A percentile compares a stretch with the other conserved stretches of the same genome.
These are phyloP conservation scores for Kluyveromyces marxianus DNA, from an alignment of 1,139 yeast genomes.

Conservation along the genomic window DNA sequence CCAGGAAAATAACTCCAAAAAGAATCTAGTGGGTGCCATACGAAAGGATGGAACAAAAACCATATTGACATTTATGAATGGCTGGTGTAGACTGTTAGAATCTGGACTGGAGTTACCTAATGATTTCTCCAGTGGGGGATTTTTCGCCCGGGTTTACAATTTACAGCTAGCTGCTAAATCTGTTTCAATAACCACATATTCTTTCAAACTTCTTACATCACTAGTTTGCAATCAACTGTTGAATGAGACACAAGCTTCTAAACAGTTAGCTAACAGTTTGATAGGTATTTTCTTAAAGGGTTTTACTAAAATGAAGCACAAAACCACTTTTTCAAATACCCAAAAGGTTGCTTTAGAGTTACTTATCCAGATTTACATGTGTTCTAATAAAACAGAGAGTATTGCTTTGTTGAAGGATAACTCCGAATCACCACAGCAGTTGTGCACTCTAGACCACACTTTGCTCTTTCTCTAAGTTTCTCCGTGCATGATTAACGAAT, in stretches of 20 bases:
- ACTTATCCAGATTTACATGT: slow-evolving; percentile 7
- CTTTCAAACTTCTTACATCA: slow-evolving; percentile 17
- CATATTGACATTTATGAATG: slow-evolving; percentile 25
- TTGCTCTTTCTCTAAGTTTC: neutral
- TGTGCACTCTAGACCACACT: neutral
- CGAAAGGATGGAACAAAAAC: slow-evolving; percentile 14
- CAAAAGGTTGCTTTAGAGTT: slow-evolving; percentile 14
- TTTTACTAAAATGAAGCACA: neutral
- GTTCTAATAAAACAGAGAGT: neutral
- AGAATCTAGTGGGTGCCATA: slow-evolving; percentile 9
- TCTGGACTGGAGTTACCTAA: slow-evolving; percentile 30
- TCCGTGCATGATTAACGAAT: neutral
- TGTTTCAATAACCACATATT: slow-evolving; percentile 10
- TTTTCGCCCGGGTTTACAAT: slow-evolving; percentile 50
- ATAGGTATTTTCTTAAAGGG: slow-evolving; percentile 13
- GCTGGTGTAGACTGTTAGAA: slow-evolving; percentile 29
- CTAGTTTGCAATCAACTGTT: slow-evolving; percentile 11
- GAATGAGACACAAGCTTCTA: slow-evolving; percentile 2
- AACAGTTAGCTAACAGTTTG: slow-evolving; percentile 14
- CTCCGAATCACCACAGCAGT: neutral
- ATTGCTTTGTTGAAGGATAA: neutral
- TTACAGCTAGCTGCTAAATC: slow-evolving; percentile 34
- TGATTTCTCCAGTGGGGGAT: slow-evolving; percentile 34
- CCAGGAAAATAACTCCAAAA: neutral
- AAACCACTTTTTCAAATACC: slow-evolving; percentile 5